A percentile compares a stretch with the other conserved stretches of the same genome.
Conservation (phyloP, 805 yeast species). For the Starmera pachycereana region DNA sequence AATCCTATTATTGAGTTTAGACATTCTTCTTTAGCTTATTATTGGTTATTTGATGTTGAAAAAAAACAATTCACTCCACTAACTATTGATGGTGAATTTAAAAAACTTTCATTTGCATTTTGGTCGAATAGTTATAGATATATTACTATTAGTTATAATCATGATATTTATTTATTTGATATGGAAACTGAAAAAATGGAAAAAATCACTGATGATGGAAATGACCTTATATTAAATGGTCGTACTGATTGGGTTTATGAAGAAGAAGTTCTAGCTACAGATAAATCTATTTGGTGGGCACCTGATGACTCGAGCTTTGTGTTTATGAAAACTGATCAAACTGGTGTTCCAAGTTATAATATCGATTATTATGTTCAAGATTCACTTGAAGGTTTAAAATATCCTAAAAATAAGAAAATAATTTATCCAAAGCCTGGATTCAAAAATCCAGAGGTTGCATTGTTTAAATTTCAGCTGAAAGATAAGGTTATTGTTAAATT, state of each 20-base stretch:
- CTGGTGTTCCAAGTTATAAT: slow-evolving; percentile 58
- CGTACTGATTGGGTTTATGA: slow-evolving; percentile 94
- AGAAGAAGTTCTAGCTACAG: slow-evolving; percentile 71
- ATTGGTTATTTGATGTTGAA: slow-evolving; percentile 29
- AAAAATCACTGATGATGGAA: slow-evolving; percentile 59
- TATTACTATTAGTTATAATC: slow-evolving; percentile 54
- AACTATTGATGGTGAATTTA: slow-evolving; percentile 15
- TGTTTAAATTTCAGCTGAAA: slow-evolving; percentile 32
- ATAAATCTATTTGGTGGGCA: slow-evolving; percentile 81
- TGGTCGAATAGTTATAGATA: slow-evolving; percentile 70
- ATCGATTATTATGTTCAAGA: slow-evolving; percentile 63
- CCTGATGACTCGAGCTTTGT: slow-evolving; percentile 57
- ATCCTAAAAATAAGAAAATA: slow-evolving; percentile 48
- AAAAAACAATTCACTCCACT: slow-evolving; percentile 18
- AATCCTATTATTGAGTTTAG: slow-evolving; percentile 44
- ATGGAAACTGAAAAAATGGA: slow-evolving; percentile 17
- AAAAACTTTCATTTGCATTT: slow-evolving; percentile 34
- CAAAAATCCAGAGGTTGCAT: slow-evolving; percentile 57
- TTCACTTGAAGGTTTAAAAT: slow-evolving; percentile 30
- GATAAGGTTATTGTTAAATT: slow-evolving; percentile 23
- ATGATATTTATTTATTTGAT: slow-evolving; percentile 52
- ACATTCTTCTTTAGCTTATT: slow-evolving; percentile 33
- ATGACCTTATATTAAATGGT: slow-evolving; percentile 60
- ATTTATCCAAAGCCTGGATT: slow-evolving; percentile 83
- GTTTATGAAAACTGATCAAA: slow-evolving; percentile 59